Evolutionary conservation across 2,329 filamentous ascomycete genomes (phyloP).

Genomic region (Hyphodiscus sp.): DNA sequence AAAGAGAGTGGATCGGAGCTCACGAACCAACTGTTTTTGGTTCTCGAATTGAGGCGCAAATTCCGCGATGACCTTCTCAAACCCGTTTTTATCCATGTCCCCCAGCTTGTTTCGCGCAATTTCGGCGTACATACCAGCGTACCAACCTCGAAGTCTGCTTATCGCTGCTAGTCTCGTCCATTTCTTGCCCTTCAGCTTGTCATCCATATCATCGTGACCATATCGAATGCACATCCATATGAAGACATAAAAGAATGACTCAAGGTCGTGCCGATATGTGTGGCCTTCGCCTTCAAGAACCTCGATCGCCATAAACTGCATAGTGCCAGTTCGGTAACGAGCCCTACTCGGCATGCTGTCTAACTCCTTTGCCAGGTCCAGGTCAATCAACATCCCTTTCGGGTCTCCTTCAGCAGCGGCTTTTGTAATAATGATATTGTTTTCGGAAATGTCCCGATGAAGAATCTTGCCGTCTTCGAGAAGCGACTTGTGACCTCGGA

Average conservation of each 20-base stretch:
- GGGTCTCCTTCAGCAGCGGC: constrained; percentile 1
- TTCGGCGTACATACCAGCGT: constrained; percentile 23
- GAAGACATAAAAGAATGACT: no score
- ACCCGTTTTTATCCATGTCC: constrained; percentile 18
- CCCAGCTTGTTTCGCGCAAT: constrained; percentile 21
- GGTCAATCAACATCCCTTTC: constrained; percentile 16
- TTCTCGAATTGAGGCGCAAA: constrained; percentile 23
- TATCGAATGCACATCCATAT: constrained; percentile 25
- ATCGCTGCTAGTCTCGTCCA: constrained; percentile 5
- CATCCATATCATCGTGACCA: constrained; percentile 8
- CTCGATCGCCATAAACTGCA: constrained; percentile 14
- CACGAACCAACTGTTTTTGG: constrained; percentile 16
- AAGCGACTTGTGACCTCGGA: constrained; percentile 30
- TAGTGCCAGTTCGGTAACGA: constrained; percentile 13
- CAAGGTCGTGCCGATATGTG: no score
- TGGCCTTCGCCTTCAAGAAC: constrained; percentile 11
- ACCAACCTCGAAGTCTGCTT: constrained; percentile 19
- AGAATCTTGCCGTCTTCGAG: constrained; percentile 30
- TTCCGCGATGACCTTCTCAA: constrained; percentile 23
- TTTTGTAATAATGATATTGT: constrained; percentile 34
- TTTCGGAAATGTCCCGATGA: constrained; percentile 32
- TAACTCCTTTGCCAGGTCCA: constrained; percentile 16
- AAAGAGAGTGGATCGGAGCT: constrained; percentile 15
- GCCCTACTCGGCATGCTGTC: constrained; percentile 12
- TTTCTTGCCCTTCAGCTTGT: constrained; percentile 10